phyloP scores from a whole-genome alignment of 2,329 filamentous ascomycete species.

The Tolypocladium inflatum region DNA sequence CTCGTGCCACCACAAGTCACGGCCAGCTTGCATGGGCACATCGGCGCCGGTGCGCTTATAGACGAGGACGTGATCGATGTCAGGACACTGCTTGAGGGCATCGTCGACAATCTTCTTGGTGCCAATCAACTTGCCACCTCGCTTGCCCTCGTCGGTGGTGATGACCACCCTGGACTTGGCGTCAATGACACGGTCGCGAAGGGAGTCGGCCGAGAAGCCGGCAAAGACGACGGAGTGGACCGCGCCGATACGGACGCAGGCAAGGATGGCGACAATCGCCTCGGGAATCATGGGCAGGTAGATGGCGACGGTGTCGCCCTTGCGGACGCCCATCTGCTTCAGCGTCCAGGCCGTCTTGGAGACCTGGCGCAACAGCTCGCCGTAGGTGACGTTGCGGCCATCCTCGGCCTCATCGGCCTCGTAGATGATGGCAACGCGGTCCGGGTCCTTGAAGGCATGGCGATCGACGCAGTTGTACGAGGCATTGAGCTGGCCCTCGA shows the following conservation, averaged over 20 bases:
- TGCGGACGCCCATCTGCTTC: slow-evolving; percentile 91
- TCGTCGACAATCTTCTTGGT: slow-evolving; percentile 99
- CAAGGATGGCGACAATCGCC: slow-evolving; percentile 82
- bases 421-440: slow-evolving; percentile 95
- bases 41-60: slow-evolving; percentile 93
- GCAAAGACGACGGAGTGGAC: slow-evolving; percentile 97
- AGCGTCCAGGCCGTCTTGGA: slow-evolving; percentile 79
- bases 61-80: slow-evolving; percentile 76
- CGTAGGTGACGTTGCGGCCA: slow-evolving; percentile 84
- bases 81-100: slow-evolving; percentile 89
- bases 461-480: slow-evolving; percentile 97
- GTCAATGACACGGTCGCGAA: slow-evolving; percentile 90
- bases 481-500: slow-evolving; percentile 88
- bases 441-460: slow-evolving; percentile 87
- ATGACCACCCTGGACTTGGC: slow-evolving; percentile 89
- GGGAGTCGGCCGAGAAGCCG: slow-evolving; percentile 91
- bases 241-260: slow-evolving; percentile 85
- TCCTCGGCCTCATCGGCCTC: slow-evolving; percentile 87
- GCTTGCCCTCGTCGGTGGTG: slow-evolving; percentile 94
- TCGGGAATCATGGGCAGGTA: slow-evolving; percentile 99
- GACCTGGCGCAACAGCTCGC: slow-evolving; percentile 86
- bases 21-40: slow-evolving; percentile 78
- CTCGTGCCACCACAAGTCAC: slow-evolving; percentile 98
- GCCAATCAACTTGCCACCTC: slow-evolving; percentile 91
- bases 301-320: slow-evolving; percentile 93